Evolutionary conservation across 805 yeast genomes (phyloP).

Genomic region (Candida insectalens): DNA sequence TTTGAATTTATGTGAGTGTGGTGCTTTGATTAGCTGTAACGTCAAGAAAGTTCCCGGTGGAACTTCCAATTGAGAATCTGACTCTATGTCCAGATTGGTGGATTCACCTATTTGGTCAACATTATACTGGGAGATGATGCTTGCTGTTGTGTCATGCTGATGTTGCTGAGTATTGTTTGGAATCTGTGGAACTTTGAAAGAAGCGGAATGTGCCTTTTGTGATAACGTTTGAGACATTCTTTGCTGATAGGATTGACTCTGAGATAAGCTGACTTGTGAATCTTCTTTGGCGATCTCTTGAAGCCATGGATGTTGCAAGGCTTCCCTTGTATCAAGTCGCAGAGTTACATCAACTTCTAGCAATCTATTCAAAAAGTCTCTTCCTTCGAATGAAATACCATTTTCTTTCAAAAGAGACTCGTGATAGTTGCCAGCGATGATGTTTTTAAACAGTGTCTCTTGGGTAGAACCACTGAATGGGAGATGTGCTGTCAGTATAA

Average conservation of each 20-base stretch:
- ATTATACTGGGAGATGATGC: not conserved
- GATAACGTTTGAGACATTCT: conserved; percentile 20
- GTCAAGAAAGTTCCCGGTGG: conserved; percentile 59
- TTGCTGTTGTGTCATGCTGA: conserved; percentile 1
- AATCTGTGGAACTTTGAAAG: conserved; percentile 1
- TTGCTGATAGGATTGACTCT: conserved; percentile 61
- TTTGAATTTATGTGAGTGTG: conserved; percentile 9
- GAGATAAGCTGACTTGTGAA: conserved; percentile 49
- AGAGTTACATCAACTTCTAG: conserved; percentile 68
- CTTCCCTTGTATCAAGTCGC: conserved; percentile 67
- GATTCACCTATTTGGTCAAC: not conserved
- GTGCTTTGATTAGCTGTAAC: conserved; percentile 31
- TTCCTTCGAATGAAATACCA: conserved; percentile 57
- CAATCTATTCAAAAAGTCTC: conserved; percentile 60
- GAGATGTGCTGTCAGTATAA: conserved; percentile 81
- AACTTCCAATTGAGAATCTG: conserved; percentile 4
- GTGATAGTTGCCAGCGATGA: conserved; percentile 70
- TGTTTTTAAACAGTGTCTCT: conserved; percentile 69
- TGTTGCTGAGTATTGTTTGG: not conserved
- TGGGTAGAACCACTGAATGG: conserved; percentile 95
- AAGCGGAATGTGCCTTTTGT: conserved; percentile 1
- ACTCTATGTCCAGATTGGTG: not conserved
- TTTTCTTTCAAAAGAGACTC: conserved; percentile 57
- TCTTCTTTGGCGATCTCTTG: conserved; percentile 19
- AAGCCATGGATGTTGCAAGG: conserved; percentile 82